Conservation (phyloP, 1,139 yeast species). For the Nakaseomyces kungkrabaensis region DNA sequence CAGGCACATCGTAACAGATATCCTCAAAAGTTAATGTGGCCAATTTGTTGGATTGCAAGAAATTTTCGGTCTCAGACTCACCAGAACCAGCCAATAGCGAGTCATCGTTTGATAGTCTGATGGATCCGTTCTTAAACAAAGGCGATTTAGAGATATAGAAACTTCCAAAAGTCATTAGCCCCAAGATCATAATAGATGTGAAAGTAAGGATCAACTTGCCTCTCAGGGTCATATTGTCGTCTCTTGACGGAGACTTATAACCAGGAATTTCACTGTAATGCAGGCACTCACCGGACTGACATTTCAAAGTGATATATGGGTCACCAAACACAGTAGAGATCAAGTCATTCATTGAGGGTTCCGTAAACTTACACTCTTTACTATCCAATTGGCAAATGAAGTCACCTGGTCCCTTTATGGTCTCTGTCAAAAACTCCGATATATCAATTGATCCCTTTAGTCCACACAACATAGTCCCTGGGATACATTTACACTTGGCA, state of each 20-base stretch:
- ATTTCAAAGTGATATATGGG: conserved; percentile 68
- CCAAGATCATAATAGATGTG: conserved; percentile 31
- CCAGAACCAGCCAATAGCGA: not conserved
- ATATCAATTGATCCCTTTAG: conserved; percentile 89
- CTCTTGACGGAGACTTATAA: conserved; percentile 54
- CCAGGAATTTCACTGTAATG: conserved; percentile 93
- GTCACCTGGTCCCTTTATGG: conserved; percentile 88
- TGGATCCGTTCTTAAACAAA: conserved; percentile 35
- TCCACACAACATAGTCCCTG: conserved; percentile 91
- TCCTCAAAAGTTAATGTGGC: conserved; percentile 69
- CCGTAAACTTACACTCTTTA: conserved; percentile 67
- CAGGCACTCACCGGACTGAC: conserved; percentile 82
- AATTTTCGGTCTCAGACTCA: conserved; percentile 35
- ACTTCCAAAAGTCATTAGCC: conserved; percentile 30
- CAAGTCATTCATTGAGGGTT: conserved; percentile 92
- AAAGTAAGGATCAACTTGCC: conserved; percentile 37
- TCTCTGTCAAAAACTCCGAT: conserved; percentile 81
- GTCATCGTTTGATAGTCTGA: conserved; percentile 31
- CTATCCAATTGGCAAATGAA: conserved; percentile 44
- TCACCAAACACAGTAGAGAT: conserved; percentile 90
- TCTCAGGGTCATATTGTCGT: conserved; percentile 39
- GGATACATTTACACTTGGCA: conserved; percentile 76
- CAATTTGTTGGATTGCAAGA: conserved; percentile 52
- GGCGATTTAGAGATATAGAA: conserved; percentile 56
- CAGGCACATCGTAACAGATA: conserved; percentile 47